Conservation (phyloP, 805 yeast species). For the Naumovozyma baii region DNA sequence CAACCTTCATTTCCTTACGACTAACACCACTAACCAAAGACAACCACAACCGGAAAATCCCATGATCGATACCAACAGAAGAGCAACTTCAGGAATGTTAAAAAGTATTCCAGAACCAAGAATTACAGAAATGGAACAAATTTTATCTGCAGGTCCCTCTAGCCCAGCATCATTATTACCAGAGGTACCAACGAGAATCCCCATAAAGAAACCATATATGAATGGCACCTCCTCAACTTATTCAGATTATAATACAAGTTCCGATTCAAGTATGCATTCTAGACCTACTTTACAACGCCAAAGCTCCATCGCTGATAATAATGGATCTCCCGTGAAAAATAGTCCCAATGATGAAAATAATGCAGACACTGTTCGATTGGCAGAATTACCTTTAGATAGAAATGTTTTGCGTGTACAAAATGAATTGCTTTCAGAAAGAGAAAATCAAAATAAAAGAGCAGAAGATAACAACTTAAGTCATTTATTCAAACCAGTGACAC, state of each 20-base stretch:
- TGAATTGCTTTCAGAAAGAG: neutral
- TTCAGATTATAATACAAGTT: neutral
- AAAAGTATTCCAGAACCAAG: slow-evolving; percentile 32
- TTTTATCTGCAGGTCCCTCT: slow-evolving; percentile 29
- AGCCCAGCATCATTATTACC: slow-evolving; percentile 24
- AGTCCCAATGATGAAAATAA: slow-evolving; percentile 14
- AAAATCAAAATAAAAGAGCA: neutral
- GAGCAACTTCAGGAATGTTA: slow-evolving; percentile 34
- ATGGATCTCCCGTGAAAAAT: slow-evolving; percentile 24
- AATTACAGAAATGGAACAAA: slow-evolving; percentile 30
- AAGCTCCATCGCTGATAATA: slow-evolving; percentile 28
- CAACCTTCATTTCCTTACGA: neutral
- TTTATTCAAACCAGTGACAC: neutral
- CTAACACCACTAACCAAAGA: neutral
- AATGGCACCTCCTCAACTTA: neutral
- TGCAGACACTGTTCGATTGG: slow-evolving; percentile 16
- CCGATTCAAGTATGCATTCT: slow-evolving; percentile 1
- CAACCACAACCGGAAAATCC: neutral
- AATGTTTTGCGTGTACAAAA: neutral
- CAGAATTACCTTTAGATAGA: slow-evolving; percentile 19
- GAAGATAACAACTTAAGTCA: neutral
- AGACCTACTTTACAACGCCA: slow-evolving; percentile 12
- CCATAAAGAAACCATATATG: slow-evolving; percentile 19
- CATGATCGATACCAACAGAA: slow-evolving; percentile 11
- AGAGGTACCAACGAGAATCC: slow-evolving; percentile 21